Evolutionary conservation across 768 basidiomycete genomes (phyloP), one percentile per base, ranked within the genome.

Genomic region (Porphyrellus cyaneotinctus): DNA sequence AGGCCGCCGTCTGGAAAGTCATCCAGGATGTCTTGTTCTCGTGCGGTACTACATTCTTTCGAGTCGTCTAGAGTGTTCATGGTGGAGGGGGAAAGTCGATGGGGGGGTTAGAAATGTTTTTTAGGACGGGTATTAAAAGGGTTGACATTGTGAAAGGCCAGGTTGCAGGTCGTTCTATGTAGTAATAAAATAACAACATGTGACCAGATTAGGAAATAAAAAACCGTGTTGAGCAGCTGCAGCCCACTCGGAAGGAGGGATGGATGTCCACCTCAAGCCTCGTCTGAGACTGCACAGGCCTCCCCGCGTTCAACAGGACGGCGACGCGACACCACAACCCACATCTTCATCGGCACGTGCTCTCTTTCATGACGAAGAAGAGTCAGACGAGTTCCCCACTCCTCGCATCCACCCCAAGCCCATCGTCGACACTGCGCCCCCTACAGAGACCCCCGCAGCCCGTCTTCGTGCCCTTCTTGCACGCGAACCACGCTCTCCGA

Each of bases 391-490:
- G 9, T 30, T 58, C 11, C 65, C 68, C 7, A 71, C 68, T 2
- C 68, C 70, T 8, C 66, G 68, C 15, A 53, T 71, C 6, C 59
- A 54, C 4, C 47, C 58, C 2, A 59, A 26, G 22, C 41, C 57
- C 22, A 70, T 71, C 37, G 15, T 52, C 28, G 57, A 52, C 23
- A 43, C 56, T 2, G 12, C 38, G 2, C 14, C 53, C 13, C 60
- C 67, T 9, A 47, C 61, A 39, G 77, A 77, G 47, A 83, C 77
- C 2, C 79, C 84, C 8, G 83, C 85, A 18, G 77, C 75, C 20
- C 80, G 83, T 43, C 77, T 88, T 18, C 83, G 86, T 43, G 83
- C 83, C 22, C 69, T 87, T 6, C 71, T 87, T 10, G 70, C 76
- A 30, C 80, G 77, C 51, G 71, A 80, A 49, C 77, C 79, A 31